A percentile compares a stretch with the other conserved stretches of the same genome.
Conservation (phyloP, 208 protist species). For the Leishmania aethiopica region DNA sequence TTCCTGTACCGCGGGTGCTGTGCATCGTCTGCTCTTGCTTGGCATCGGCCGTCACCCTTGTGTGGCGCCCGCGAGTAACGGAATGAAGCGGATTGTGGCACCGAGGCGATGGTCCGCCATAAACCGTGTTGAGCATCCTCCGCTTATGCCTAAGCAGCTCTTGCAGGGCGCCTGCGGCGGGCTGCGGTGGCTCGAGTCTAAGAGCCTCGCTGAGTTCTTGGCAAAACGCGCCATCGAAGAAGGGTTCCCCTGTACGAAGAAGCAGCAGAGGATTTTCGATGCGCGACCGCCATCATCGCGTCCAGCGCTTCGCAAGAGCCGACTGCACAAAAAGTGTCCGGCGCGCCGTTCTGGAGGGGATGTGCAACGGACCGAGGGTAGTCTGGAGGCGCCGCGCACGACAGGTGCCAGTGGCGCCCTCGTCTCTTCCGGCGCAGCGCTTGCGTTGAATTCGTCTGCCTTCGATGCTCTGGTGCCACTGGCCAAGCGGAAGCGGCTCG, state of each 20-base stretch:
- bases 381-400: neutral
- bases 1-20: neutral
- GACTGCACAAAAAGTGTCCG: neutral
- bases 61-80: neutral
- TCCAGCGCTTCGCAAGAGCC: neutral
- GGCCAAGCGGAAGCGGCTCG: slow-evolving; percentile 50
- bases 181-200: slow-evolving; percentile 72
- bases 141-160: slow-evolving; percentile 87
- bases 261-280: slow-evolving; percentile 38
- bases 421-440: neutral
- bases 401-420: slow-evolving; percentile 5
- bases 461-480: slow-evolving; percentile 17
- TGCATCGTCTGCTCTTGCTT: neutral
- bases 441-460: slow-evolving; percentile 2
- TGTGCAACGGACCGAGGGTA: neutral
- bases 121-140: slow-evolving; percentile 83
- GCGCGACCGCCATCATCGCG: slow-evolving; percentile 26
- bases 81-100: slow-evolving; percentile 70
- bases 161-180: slow-evolving; percentile 83
- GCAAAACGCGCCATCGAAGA: slow-evolving; percentile 75
- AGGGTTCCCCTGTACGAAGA: slow-evolving; percentile 52
- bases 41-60: neutral
- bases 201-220: slow-evolving; percentile 71
- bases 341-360: no score
- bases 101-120: slow-evolving; percentile 65